These are phyloP conservation scores for Sclerotinia subarctica DNA, from an alignment of 2,329 filamentous ascomycete species.

Conservation along the genomic window DNA sequence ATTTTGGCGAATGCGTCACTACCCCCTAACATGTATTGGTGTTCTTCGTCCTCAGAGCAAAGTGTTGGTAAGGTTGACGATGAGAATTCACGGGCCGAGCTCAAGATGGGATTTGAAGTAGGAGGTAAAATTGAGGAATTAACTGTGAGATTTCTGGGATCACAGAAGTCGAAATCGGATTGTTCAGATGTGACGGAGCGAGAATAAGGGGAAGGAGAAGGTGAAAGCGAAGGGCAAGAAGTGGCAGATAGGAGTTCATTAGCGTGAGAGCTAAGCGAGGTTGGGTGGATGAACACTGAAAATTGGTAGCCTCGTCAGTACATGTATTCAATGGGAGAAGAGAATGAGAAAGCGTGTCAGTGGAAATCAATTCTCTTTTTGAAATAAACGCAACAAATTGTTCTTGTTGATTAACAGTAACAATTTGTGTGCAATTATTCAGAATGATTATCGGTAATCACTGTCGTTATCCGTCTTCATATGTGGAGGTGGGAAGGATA, in stretches of 20 bases:
- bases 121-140: slow-evolving; percentile 44
- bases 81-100: slow-evolving; percentile 58
- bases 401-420: not conserved
- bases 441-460: not conserved
- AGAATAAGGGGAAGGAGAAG: slow-evolving; percentile 78
- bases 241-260: slow-evolving; percentile 70
- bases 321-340: not conserved
- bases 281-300: slow-evolving; percentile 64
- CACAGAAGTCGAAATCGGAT: slow-evolving; percentile 76
- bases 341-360: not conserved
- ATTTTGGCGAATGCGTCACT: slow-evolving; percentile 16
- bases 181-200: slow-evolving; percentile 62
- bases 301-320: slow-evolving; percentile 20
- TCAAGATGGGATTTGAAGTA: slow-evolving; percentile 40
- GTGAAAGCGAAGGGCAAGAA: slow-evolving; percentile 80
- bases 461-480: not conserved
- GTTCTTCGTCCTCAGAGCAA: slow-evolving; percentile 61
- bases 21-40: slow-evolving; percentile 46
- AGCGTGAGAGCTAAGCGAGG: slow-evolving; percentile 59
- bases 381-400: not conserved
- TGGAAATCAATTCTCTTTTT: not conserved
- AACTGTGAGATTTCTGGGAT: slow-evolving; percentile 85
- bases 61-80: slow-evolving; percentile 53
- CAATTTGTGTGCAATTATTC: not conserved
- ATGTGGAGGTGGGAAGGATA: not conserved